Evolutionary conservation across 2,329 filamentous ascomycete species (phyloP), one percentile per base, ranked within the genome.

Genomic region (Pseudogymnoascus sp.): DNA sequence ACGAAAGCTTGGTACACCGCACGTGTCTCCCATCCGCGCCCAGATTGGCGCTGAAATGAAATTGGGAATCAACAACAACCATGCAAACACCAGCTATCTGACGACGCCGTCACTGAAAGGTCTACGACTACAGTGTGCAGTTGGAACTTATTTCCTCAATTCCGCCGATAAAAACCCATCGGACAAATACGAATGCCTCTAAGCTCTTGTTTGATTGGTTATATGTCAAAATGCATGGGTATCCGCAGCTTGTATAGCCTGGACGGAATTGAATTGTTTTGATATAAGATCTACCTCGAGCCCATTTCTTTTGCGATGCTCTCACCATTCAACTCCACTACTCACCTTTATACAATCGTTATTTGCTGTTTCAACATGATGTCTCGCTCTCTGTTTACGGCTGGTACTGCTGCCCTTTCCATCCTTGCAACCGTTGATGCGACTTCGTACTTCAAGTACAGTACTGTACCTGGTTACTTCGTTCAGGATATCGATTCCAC

Each of bases 381-480:
- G 29, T 55, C 48, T 33, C 48, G 48, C 9, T 55, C 48, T 55
- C 15, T 55, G 27, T 33, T 55, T 33, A 55, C 48, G 15, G 48
- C 29, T n/a, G 48, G 48, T 10, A 33, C 48, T 17, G 48, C 48
- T 55, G 48, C 48, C 15, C 48, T 55, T 55, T 55, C 48, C 2
- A 10, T 55, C n/a, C 5, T 55, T 12, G 48, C 48, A 33, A 55
- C 48, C n/a, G 48, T 33, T 55, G 48, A 55, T 17, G 29, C 48
- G 12, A 55, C 48, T 21, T 55, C 58, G 29, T 78, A 81, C 62
- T 79, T 86, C 70, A 80, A 81, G 63, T 88, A 87, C 70, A 82
- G 80, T 0, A 81, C 85, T 0, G 77, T 89, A 0, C 75, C 77
- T 0, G 86, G 84, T 0, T 84, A 85, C 71, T 89, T 89, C 68